Conservation (phyloP, 2,329 filamentous ascomycete genomes). For the Aureobasidium vineae region DNA sequence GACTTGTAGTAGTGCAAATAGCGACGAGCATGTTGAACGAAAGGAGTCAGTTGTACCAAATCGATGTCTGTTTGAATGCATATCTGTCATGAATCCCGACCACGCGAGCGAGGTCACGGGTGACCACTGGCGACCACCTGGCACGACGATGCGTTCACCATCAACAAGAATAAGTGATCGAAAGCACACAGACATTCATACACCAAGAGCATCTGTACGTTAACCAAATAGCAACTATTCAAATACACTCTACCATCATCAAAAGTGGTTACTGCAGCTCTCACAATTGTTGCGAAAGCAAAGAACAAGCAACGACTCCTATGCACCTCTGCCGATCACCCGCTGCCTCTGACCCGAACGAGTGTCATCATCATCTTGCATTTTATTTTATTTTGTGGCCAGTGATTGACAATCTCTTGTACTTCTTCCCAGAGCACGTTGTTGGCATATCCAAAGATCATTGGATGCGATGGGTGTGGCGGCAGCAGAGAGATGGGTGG, state of each 20-base stretch:
- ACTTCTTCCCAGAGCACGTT: not conserved
- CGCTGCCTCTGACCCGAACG: not conserved
- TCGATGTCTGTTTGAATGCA: not conserved
- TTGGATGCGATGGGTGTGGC: not conserved
- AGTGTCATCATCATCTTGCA: conserved; percentile 14
- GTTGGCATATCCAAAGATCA: not conserved
- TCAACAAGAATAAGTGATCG: too few species aligned
- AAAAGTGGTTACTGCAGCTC: not conserved
- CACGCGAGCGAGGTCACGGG: too few species aligned
- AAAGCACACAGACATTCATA: too few species aligned
- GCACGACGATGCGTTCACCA: too few species aligned
- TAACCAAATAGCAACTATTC: not conserved
- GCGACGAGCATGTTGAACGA: conserved; percentile 8
- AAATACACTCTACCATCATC: not conserved
- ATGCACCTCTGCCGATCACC: conserved; percentile 7
- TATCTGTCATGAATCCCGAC: not conserved
- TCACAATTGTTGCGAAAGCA: not conserved
- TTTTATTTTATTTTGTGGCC: not conserved
- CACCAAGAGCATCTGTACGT: not conserved
- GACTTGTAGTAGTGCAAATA: conserved; percentile 12
- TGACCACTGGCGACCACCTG: not conserved
- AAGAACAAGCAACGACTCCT: not conserved
- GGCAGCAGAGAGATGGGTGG: not conserved
- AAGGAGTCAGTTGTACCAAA: not conserved
- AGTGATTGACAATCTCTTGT: not conserved